Conservation (phyloP, 495 filamentous ascomycete genomes). For the Trichoderma gamsii region DNA sequence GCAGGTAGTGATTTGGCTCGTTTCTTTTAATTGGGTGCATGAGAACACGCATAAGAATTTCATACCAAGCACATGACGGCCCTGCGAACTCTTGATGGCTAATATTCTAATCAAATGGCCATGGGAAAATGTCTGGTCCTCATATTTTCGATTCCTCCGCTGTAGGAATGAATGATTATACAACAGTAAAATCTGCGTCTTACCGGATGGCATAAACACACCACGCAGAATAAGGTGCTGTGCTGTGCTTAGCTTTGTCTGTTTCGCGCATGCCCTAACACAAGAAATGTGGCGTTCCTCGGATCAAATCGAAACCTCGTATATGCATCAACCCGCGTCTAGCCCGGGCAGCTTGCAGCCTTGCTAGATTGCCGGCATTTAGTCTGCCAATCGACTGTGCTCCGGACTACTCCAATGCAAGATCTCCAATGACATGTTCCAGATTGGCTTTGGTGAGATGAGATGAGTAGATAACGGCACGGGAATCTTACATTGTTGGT, state of each 20-base stretch:
- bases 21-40: neutral
- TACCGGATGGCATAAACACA: neutral
- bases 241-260: neutral
- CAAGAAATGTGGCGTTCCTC: constrained; percentile 3
- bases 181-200: neutral
- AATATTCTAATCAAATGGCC: no score
- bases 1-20: neutral
- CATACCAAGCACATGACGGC: neutral
- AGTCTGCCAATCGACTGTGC: neutral
- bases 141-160: no score
- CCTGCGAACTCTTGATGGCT: neutral
- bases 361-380: neutral
- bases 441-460: neutral
- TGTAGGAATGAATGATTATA: no score
- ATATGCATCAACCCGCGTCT: constrained; percentile 5
- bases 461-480: neutral
- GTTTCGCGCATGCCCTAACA: neutral
- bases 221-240: neutral
- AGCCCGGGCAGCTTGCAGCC: constrained; percentile 8
- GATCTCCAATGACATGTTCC: neutral
- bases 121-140: no score
- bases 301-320: neutral
- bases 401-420: neutral
- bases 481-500: neutral
- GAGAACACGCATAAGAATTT: neutral